Conservation (phyloP, 306 rosid species). For the Castanea sativa region DNA sequence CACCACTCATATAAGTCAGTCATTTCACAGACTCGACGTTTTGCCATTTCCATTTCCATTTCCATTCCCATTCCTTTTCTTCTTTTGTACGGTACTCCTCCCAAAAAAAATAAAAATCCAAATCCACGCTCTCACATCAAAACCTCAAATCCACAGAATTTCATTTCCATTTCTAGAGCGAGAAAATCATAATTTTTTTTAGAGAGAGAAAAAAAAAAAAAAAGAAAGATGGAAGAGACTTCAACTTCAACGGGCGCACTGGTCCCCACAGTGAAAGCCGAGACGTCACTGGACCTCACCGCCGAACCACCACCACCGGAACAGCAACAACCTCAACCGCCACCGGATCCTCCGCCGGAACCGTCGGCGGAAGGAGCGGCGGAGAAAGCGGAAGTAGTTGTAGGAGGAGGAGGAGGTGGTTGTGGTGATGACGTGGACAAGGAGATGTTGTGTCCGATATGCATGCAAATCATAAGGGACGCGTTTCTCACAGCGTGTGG, state of each 20-base stretch:
- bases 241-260: constrained; percentile 6
- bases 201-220: neutral
- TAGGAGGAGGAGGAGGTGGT: constrained; percentile 16
- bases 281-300: constrained; percentile 5
- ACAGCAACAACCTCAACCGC: neutral
- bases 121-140: neutral
- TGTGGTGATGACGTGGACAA: constrained; percentile 39
- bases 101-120: no score
- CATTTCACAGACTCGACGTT: neutral
- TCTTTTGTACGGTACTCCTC: neutral
- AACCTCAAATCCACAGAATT: neutral
- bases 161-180: neutral
- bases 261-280: constrained; percentile 16
- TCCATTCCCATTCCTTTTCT: no score
- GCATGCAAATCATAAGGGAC: constrained; percentile 89
- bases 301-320: neutral
- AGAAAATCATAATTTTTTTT: no score
- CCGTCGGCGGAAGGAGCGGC: constrained; percentile 8
- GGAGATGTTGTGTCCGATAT: constrained; percentile 90
- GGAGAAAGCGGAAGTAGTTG: constrained; percentile 12
- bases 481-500: constrained; percentile 88
- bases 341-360: neutral
- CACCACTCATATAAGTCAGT: no score
- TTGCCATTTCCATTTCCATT: neutral
- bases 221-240: constrained; percentile 7